Evolutionary conservation across 2,329 filamentous ascomycete species (phyloP).

Genomic region (Torrubiella hemipterigena): DNA sequence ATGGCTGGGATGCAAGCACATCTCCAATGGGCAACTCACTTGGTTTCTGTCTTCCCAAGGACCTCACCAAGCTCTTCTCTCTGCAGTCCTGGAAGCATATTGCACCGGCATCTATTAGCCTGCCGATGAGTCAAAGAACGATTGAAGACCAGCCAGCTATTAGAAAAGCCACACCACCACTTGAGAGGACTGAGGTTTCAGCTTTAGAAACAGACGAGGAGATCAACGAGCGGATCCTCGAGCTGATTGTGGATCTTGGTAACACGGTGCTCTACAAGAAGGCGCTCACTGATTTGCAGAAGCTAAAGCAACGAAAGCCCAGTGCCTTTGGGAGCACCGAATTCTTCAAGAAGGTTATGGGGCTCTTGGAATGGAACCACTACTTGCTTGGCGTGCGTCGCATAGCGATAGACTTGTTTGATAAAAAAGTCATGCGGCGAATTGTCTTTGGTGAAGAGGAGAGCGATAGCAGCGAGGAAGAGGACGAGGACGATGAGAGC

Average conservation of each 20-base stretch:
- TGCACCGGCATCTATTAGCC: conserved; percentile 30
- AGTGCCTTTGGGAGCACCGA: conserved; percentile 62
- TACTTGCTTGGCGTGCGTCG: conserved; percentile 79
- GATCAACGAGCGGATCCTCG: conserved; percentile 69
- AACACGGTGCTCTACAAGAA: conserved; percentile 90
- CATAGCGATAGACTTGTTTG: conserved; percentile 88
- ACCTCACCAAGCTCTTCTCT: conserved; percentile 69
- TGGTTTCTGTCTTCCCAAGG: conserved; percentile 74
- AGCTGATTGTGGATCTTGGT: conserved; percentile 75
- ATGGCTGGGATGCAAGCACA: conserved; percentile 87
- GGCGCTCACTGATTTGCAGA: conserved; percentile 67
- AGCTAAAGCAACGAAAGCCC: conserved; percentile 66
- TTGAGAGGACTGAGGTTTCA: conserved; percentile 27
- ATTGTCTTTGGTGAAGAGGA: conserved; percentile 65
- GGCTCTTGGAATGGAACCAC: conserved; percentile 76
- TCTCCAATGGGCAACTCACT: conserved; percentile 72
- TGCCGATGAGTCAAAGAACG: conserved; percentile 42
- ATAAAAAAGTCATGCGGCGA: conserved; percentile 73
- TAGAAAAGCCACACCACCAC: conserved; percentile 26
- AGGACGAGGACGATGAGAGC: conserved; percentile 44
- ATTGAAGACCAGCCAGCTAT: conserved; percentile 30
- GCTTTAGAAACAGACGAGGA: conserved; percentile 44
- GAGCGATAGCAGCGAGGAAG: conserved; percentile 47
- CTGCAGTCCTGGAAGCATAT: conserved; percentile 48
- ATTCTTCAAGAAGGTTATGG: conserved; percentile 78